Evolutionary conservation across 441 rosid species (phyloP).

Genomic region (Hura crepitans): DNA sequence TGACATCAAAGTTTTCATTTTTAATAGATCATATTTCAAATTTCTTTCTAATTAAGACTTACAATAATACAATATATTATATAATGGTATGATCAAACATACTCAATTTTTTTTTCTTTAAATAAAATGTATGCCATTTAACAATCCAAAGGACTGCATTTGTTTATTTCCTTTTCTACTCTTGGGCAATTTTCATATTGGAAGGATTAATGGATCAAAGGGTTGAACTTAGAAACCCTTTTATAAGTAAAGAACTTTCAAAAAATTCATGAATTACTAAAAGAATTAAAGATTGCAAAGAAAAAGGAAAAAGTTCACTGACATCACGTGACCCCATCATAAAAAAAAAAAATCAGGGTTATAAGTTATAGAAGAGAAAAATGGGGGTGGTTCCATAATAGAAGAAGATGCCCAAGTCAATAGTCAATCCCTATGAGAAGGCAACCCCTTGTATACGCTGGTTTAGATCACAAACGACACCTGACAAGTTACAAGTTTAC

Average conservation of each 20-base stretch:
- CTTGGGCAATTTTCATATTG: no score
- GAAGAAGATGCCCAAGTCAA: slow-evolving; percentile 5
- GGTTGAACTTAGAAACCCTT: no score
- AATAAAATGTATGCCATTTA: no score
- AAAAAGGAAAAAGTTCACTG: neutral
- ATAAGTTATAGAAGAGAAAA: neutral
- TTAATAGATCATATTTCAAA: neutral
- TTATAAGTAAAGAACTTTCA: no score
- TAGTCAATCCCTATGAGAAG: neutral
- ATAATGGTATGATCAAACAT: no score
- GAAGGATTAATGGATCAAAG: no score
- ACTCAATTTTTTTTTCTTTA: no score
- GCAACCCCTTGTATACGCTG: slow-evolving; percentile 9
- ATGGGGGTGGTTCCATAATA: neutral
- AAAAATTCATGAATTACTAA: neutral
- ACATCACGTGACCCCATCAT: slow-evolving; percentile 7
- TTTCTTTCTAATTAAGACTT: neutral
- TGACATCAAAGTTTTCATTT: no score
- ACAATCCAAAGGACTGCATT: no score
- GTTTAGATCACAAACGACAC: slow-evolving; percentile 9
- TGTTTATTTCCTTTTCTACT: no score
- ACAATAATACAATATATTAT: no score
- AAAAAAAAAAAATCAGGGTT: neutral
- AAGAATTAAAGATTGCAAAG: neutral
- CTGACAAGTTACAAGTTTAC: neutral